Percentiles rank a stretch among this genome's conserved stretches.
Conservation (phyloP, 225 moss, liverwort and hornwort genomes). For the Anthoceros angustus region DNA sequence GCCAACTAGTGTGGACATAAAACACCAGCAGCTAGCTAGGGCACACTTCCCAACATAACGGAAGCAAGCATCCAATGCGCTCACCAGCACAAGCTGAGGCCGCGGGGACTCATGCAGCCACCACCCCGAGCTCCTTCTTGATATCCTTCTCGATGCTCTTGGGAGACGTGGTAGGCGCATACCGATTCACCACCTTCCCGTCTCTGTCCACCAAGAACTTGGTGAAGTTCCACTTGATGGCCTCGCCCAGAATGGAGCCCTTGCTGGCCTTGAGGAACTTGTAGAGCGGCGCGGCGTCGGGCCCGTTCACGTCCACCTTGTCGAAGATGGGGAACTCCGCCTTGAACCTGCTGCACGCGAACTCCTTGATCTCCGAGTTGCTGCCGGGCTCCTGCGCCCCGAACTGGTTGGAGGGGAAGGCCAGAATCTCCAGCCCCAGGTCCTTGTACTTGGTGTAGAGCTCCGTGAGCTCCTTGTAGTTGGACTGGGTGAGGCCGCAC, state of each 20-base stretch:
- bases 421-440: constrained; percentile 61
- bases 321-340: constrained; percentile 88
- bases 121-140: constrained; percentile 6
- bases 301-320: constrained; percentile 88
- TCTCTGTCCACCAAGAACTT: constrained; percentile 83
- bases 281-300: constrained; percentile 64
- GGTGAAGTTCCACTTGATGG: constrained; percentile 90
- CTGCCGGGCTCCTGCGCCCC: constrained; percentile 80
- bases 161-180: constrained; percentile 81
- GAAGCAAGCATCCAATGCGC: too few species aligned
- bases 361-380: constrained; percentile 80
- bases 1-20: too few species aligned
- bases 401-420: constrained; percentile 94
- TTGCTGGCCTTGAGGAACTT: constrained; percentile 69
- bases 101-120: neutral
- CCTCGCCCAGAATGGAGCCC: constrained; percentile 69
- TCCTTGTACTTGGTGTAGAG: constrained; percentile 42
- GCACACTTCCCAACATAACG: too few species aligned
- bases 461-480: constrained; percentile 67
- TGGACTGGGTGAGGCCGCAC: constrained; percentile 62
- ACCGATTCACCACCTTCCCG: constrained; percentile 73
- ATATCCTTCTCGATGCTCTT: constrained; percentile 45
- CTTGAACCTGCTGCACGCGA: constrained; percentile 74
- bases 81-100: too few species aligned
- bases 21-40: too few species aligned